Percentiles rank a stretch among this genome's conserved stretches.
phyloP scores from a whole-genome alignment of 2,329 filamentous ascomycete genomes.

The Sclerotinia spermophila region DNA sequence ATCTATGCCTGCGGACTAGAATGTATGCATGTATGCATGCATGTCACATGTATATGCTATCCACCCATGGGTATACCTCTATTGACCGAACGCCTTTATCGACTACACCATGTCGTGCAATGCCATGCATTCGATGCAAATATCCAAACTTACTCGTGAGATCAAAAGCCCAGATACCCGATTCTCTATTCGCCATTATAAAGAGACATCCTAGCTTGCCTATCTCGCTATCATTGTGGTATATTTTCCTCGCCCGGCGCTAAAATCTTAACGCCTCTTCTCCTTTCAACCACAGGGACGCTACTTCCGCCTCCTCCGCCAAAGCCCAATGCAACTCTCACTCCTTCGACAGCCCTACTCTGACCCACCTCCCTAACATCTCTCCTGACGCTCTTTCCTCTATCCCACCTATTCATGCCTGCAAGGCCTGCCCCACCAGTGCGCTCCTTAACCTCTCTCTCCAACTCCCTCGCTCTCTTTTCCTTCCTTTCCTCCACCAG shows the following conservation, averaged over 20 bases:
- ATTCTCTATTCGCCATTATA: not conserved
- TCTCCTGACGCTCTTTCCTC: conserved; percentile 39
- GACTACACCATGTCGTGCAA: not conserved
- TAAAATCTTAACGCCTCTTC: conserved; percentile 63
- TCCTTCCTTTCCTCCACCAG: conserved; percentile 38
- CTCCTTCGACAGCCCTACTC: conserved; percentile 58
- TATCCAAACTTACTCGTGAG: not conserved
- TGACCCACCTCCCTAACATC: conserved; percentile 54
- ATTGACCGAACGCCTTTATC: conserved; percentile 11
- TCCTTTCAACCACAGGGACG: conserved; percentile 48
- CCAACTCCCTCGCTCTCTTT: conserved; percentile 46
- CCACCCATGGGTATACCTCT: conserved; percentile 9
- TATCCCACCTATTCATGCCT: conserved; percentile 16
- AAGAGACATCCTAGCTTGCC: not conserved
- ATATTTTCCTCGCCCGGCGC: conserved; percentile 32
- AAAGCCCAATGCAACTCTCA: conserved; percentile 48
- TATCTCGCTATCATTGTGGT: not conserved
- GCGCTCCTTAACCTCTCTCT: conserved; percentile 31
- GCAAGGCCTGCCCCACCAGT: not conserved
- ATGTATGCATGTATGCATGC: not conserved
- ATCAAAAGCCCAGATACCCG: not conserved
- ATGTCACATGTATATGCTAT: not conserved
- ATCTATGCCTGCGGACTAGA: not conserved
- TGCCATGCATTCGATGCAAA: not conserved
- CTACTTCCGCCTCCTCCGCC: not conserved